Base-by-base conservation (phyloP, 1,284 basidiomycete species). In the Naganishia cerealis region DNA sequence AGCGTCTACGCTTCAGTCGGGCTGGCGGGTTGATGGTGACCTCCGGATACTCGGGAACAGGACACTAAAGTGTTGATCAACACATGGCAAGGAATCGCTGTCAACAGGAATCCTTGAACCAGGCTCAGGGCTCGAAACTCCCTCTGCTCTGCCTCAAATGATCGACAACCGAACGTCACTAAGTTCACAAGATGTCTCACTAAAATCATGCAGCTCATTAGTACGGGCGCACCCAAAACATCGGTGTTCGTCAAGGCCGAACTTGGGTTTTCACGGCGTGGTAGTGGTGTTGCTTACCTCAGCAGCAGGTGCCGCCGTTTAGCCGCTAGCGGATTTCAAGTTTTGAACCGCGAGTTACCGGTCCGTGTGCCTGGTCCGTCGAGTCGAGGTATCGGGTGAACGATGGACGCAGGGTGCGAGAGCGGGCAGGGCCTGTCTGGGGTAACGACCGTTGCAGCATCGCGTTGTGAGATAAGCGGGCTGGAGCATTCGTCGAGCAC, bases 391-490 rank as follows among this genome's bases (percentile, higher is more conserved):
- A 21, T 50, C 46, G 46, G 46, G 46, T 50, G 46, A 50, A 50
- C 46, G 46, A 18, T 50, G 6, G n/a, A 42, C 8, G 40, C 16
- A 50, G 29, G 29, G 29, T 33, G 46, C 46, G 46, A 24, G n/a
- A 50, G 46, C 46, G 46, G 43, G 43, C n/a, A 50, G 46, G 13
- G 46, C 46, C n/a, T 24, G 46, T 48, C 46, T 50, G 46, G 46
- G 46, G 46, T 50, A 50, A 50, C 46, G 21, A 50, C 46, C 46
- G n/a, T 42, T 42, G 46, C 24, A 33, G 29, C 29, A 33, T 33
- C 29, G 29, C 29, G 2, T 33, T 33, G 3, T 6, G 29, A 33
- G 46, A 50, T 50, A 50, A 50, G 46, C 46, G 46, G 46, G 24
- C 21, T 13, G 24, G 46, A 21, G 46, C 21, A 50, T 10, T 46